Evolutionary conservation across 768 basidiomycete genomes (phyloP).

Genomic region (Phaffia tasmanica): DNA sequence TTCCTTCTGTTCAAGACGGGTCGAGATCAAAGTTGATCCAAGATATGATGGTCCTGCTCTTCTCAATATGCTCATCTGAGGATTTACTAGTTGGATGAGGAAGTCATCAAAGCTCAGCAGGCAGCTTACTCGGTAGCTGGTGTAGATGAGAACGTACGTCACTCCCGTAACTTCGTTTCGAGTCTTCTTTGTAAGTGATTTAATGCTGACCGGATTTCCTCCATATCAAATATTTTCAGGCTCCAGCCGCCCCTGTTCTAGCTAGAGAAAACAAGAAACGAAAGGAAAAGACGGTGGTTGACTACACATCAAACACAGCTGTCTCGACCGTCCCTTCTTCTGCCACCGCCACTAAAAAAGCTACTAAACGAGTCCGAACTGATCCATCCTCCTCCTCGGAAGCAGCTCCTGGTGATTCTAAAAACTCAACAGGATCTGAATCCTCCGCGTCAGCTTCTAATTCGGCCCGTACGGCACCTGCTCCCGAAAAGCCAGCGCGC

Average conservation of each 20-base stretch:
- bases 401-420: slow-evolving; percentile 30
- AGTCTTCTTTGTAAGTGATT: neutral
- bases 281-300: slow-evolving; percentile 41
- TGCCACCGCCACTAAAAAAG: slow-evolving; percentile 44
- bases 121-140: slow-evolving; percentile 86
- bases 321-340: slow-evolving; percentile 19
- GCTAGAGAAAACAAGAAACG: slow-evolving; percentile 46
- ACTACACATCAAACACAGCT: slow-evolving; percentile 52
- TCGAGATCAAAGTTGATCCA: neutral
- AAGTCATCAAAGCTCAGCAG: slow-evolving; percentile 76
- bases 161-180: neutral
- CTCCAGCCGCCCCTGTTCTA: slow-evolving; percentile 74
- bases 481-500: slow-evolving; percentile 51
- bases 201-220: neutral
- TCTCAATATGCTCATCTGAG: neutral
- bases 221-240: slow-evolving; percentile 42
- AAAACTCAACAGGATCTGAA: slow-evolving; percentile 37
- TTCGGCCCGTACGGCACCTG: neutral
- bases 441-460: slow-evolving; percentile 27
- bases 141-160: slow-evolving; percentile 83
- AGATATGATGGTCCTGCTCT: neutral
- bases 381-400: neutral
- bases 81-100: slow-evolving; percentile 64
- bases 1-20: too few species aligned
- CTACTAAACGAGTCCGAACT: slow-evolving; percentile 57